Conservation (phyloP, 2,329 filamentous ascomycete species). For the Coniochaeta ligniaria region DNA sequence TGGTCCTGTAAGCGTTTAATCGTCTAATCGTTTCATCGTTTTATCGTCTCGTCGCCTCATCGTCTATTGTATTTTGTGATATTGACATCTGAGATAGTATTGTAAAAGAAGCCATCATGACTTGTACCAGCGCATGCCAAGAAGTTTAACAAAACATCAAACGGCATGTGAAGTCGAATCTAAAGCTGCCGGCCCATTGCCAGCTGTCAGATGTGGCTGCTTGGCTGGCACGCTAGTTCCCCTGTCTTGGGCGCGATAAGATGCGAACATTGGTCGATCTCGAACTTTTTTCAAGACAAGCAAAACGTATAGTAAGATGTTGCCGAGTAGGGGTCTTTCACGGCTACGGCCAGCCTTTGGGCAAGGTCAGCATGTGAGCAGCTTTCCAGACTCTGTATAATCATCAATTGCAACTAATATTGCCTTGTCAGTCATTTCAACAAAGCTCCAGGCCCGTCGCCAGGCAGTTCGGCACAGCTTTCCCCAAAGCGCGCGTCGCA, state of each 20-base stretch:
- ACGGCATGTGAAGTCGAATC: too few relatives aligned
- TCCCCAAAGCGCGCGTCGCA: constrained; percentile 12
- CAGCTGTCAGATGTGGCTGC: background rate
- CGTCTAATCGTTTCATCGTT: too few relatives aligned
- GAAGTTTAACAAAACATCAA: too few relatives aligned
- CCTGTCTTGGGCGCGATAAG: background rate
- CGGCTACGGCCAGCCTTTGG: constrained; percentile 4
- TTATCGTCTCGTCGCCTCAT: too few relatives aligned
- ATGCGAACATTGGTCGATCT: background rate
- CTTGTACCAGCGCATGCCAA: too few relatives aligned
- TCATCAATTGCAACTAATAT: background rate
- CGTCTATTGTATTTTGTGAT: too few relatives aligned
- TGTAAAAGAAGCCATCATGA: too few relatives aligned
- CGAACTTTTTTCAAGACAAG: background rate
- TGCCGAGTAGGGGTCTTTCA: background rate
- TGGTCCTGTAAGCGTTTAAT: too few relatives aligned
- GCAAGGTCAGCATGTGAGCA: constrained; percentile 4
- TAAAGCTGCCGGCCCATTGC: background rate
- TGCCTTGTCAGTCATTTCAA: constrained; percentile 6
- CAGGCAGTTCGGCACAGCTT: constrained; percentile 20
- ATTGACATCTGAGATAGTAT: too few relatives aligned
- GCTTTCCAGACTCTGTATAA: constrained; percentile 1
- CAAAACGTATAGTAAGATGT: background rate
- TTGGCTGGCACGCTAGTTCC: background rate
- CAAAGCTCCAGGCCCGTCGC: constrained; percentile 2